phyloP scores from a whole-genome alignment of 2,329 filamentous ascomycete species.

The Fusarium sp. region DNA sequence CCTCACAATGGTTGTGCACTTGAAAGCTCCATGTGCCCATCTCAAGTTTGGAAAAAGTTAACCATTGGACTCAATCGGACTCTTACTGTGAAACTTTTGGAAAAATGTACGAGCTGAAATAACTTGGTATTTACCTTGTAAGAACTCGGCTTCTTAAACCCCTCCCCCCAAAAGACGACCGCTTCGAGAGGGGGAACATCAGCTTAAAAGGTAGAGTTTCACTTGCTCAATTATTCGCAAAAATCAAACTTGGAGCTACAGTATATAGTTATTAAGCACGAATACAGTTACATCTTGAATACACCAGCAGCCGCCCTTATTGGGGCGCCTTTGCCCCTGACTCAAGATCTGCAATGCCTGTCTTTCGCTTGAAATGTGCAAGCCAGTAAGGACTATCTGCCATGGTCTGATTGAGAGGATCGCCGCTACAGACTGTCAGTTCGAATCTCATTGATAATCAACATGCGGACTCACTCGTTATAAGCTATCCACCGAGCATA shows the following conservation, averaged over 20 bases:
- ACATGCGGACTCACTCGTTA: conserved; percentile 33
- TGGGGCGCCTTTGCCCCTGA: neutral
- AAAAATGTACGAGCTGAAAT: neutral
- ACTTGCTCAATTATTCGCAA: too few species aligned
- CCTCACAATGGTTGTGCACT: neutral
- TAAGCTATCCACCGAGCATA: conserved; percentile 48
- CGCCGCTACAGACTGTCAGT: neutral
- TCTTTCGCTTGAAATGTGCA: neutral
- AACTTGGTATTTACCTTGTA: neutral
- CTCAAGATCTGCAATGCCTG: neutral
- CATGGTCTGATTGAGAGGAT: conserved; percentile 6
- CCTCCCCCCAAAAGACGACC: neutral
- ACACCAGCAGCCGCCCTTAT: neutral
- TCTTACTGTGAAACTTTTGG: neutral
- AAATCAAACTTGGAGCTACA: neutral
- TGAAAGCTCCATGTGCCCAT: neutral
- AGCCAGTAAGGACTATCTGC: conserved; percentile 10
- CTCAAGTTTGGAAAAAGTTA: neutral
- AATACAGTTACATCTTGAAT: neutral
- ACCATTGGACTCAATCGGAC: neutral
- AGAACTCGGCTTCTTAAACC: neutral
- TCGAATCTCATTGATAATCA: too few species aligned
- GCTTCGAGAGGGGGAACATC: neutral
- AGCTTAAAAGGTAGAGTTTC: neutral
- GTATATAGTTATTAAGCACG: neutral